These are phyloP conservation scores for Pharnaceum exiguum DNA, from an alignment of 148 eudicot species.

Conservation along the genomic window DNA sequence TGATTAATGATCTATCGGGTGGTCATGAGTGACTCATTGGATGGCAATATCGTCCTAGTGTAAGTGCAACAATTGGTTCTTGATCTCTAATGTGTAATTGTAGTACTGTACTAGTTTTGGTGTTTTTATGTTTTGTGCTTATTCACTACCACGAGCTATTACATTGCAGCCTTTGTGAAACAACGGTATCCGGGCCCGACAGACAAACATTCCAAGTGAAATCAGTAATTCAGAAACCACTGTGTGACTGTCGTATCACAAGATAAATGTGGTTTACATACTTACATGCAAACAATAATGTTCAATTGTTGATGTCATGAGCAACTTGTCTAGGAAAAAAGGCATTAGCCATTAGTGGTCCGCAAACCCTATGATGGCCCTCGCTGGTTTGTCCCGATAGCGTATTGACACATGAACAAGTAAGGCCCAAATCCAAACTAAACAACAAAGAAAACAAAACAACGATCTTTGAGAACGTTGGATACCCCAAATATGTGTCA, in stretches of 20 bases:
- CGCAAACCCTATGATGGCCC: not conserved
- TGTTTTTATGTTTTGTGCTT: too few relatives aligned
- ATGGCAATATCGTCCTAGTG: too few relatives aligned
- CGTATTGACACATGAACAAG: constrained; percentile 2
- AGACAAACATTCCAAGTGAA: constrained; percentile 13
- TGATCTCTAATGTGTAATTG: too few relatives aligned
- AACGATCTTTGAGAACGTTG: constrained; percentile 10
- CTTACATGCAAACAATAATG: not conserved
- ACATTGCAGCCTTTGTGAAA: too few relatives aligned
- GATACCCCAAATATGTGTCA: constrained; percentile 8
- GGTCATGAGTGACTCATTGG: too few relatives aligned
- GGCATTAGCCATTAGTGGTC: too few relatives aligned
- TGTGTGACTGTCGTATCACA: constrained; percentile 6
- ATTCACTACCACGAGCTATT: too few relatives aligned
- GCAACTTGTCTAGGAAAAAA: too few relatives aligned
- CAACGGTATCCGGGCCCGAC: too few relatives aligned
- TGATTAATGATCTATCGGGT: too few relatives aligned
- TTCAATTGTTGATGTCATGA: not conserved
- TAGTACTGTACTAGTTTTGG: too few relatives aligned
- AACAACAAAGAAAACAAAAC: constrained; percentile 7
- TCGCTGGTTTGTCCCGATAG: constrained; percentile 7
- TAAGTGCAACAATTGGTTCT: not conserved
- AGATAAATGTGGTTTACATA: not conserved
- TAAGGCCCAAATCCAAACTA: not conserved
- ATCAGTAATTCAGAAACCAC: not conserved